phyloP scores from a whole-genome alignment of 352 stramenopile genomes.

The Phytophthora capsici region DNA sequence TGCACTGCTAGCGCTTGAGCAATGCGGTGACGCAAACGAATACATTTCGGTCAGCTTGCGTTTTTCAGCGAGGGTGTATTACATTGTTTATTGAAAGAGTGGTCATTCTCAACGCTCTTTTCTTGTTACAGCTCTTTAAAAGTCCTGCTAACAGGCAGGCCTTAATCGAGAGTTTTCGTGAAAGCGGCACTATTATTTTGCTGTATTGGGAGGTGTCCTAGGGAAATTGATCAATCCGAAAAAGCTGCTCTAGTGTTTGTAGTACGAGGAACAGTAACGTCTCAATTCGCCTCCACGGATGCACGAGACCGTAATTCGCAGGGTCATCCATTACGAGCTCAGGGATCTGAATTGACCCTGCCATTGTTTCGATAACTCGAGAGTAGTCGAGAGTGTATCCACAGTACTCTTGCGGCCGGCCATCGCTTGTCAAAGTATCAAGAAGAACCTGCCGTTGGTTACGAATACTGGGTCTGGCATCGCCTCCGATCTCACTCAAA shows the following conservation, averaged over 20 bases:
- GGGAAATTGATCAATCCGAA: conserved; percentile 58
- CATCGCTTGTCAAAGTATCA: conserved; percentile 9
- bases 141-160: conserved; percentile 24
- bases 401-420: neutral
- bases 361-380: conserved; percentile 36
- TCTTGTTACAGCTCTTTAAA: too few species aligned
- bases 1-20: too few species aligned
- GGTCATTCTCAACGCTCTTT: too few species aligned
- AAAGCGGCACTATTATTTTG: conserved; percentile 3
- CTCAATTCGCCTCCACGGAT: conserved; percentile 59
- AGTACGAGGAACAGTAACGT: conserved; percentile 53
- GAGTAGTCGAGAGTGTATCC: conserved; percentile 43
- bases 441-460: conserved; percentile 38
- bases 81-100: too few species aligned
- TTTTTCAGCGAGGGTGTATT: too few species aligned
- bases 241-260: conserved; percentile 63
- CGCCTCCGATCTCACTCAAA: conserved; percentile 14
- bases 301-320: conserved; percentile 40
- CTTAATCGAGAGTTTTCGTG: conserved; percentile 5
- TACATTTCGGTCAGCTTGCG: too few species aligned
- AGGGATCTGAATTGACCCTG: conserved; percentile 44
- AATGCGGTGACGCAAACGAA: too few species aligned
- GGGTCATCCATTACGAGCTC: conserved; percentile 50
- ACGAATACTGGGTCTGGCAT: conserved; percentile 1
- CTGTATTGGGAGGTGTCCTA: conserved; percentile 15